A percentile compares a stretch with the other conserved stretches of the same genome.
Evolutionary conservation across 352 stramenopile genomes (phyloP).

Genomic region (Phytophthora pini): DNA sequence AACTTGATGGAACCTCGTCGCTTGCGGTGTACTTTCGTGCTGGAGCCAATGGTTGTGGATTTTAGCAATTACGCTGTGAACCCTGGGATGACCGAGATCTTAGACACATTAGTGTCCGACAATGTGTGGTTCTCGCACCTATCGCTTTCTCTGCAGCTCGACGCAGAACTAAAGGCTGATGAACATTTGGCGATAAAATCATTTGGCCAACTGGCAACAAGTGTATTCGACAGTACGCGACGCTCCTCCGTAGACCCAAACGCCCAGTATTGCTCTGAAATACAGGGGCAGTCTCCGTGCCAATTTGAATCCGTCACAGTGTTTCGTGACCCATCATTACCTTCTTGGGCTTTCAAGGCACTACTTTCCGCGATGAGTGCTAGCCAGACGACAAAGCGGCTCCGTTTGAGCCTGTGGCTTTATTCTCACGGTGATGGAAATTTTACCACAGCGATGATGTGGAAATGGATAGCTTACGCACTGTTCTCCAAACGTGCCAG

Average conservation of each 20-base stretch:
- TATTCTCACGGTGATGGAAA: not conserved
- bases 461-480: constrained; percentile 22
- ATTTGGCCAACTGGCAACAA: constrained; percentile 4
- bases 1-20: not conserved
- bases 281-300: not conserved
- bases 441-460: not conserved
- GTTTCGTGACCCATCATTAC: not conserved
- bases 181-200: not conserved
- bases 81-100: not conserved
- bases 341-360: not conserved
- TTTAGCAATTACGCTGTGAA: not conserved
- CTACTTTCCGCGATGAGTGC: constrained; percentile 1
- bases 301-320: constrained; percentile 3
- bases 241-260: not conserved
- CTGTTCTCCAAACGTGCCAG: constrained; percentile 11
- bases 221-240: not conserved
- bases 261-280: not conserved
- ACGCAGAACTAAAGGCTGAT: not conserved
- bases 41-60: constrained; percentile 16
- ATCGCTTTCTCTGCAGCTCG: not conserved
- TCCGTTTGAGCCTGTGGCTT: constrained; percentile 1
- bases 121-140: constrained; percentile 15
- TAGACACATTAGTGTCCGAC: not conserved
- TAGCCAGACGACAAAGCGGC: not conserved
- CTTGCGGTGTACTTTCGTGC: constrained; percentile 13